Conservation (phyloP, 257 asterid species). For the Osmanthus fragrans region DNA sequence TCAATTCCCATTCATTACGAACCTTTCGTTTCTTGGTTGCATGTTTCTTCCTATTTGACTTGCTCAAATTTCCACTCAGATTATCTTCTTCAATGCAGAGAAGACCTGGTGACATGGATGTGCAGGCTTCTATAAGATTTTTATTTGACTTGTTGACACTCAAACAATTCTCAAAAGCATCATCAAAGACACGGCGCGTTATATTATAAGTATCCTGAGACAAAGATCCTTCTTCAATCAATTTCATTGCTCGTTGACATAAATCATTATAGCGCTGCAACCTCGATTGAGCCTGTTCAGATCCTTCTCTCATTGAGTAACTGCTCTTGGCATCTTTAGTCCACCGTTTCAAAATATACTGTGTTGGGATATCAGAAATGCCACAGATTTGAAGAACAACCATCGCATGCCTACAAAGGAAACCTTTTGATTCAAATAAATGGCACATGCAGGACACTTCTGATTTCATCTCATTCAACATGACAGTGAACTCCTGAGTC, state of each 20-base stretch:
- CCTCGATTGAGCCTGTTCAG: constrained; percentile 75
- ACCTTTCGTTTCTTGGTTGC: constrained; percentile 87
- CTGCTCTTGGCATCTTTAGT: constrained; percentile 77
- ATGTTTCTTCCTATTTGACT: constrained; percentile 78
- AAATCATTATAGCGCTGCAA: constrained; percentile 77
- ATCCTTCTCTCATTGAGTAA: constrained; percentile 54
- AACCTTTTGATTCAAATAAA: constrained; percentile 84
- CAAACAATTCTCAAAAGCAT: constrained; percentile 75
- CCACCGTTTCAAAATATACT: constrained; percentile 90
- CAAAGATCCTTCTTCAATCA: constrained; percentile 91
- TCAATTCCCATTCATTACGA: constrained; percentile 23
- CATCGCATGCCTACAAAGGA: constrained; percentile 88
- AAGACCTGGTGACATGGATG: constrained; percentile 70
- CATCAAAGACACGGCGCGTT: constrained; percentile 71
- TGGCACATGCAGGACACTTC: constrained; percentile 85
- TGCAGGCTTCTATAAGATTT: constrained; percentile 67
- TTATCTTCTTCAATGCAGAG: constrained; percentile 77
- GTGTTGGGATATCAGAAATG: constrained; percentile 69
- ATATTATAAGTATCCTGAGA: constrained; percentile 76
- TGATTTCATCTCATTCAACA: constrained; percentile 63
- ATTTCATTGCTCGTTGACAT: constrained; percentile 69
- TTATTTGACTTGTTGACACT: constrained; percentile 65
- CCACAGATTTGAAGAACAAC: constrained; percentile 87
- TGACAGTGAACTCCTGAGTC: constrained; percentile 68
- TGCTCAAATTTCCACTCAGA: constrained; percentile 72